phyloP scores from a whole-genome alignment of 208 protist genomes.

The Strigomonas galati region DNA sequence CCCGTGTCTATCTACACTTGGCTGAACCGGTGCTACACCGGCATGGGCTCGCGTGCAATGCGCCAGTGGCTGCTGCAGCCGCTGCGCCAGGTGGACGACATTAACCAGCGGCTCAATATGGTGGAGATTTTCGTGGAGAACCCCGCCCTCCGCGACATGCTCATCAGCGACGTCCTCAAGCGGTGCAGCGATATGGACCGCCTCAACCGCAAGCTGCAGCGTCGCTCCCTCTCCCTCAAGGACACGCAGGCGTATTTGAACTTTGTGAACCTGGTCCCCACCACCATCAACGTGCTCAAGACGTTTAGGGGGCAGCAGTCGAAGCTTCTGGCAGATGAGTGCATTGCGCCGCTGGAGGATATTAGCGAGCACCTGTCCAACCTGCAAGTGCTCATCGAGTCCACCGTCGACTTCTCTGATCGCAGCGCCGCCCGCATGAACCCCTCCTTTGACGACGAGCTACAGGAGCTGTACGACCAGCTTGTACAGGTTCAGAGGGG shows the following conservation, averaged over 20 bases:
- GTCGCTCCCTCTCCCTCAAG: conserved; percentile 72
- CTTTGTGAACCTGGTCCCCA: conserved; percentile 74
- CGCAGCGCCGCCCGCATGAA: conserved; percentile 84
- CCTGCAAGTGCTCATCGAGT: conserved; percentile 76
- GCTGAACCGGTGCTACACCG: conserved; percentile 95
- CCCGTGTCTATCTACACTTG: conserved; percentile 88
- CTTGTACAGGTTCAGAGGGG: conserved; percentile 44
- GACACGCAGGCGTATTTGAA: conserved; percentile 84
- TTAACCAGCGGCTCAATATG: conserved; percentile 92
- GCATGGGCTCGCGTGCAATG: conserved; percentile 95
- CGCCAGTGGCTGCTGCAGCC: conserved; percentile 98
- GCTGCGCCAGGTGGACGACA: conserved; percentile 87
- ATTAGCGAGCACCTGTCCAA: conserved; percentile 80
- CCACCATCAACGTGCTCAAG: conserved; percentile 59
- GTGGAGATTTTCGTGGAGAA: conserved; percentile 92
- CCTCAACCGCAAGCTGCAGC: conserved; percentile 91
- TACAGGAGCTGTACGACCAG: conserved; percentile 79
- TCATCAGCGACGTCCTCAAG: conserved; percentile 81
- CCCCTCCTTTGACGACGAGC: conserved; percentile 92
- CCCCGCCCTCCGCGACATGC: conserved; percentile 73
- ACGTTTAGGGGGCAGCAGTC: conserved; percentile 58
- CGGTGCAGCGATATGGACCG: conserved; percentile 93
- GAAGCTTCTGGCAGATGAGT: conserved; percentile 82
- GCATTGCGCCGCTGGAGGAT: conserved; percentile 81
- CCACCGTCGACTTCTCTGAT: conserved; percentile 80